phyloP scores from a whole-genome alignment of 495 filamentous ascomycete genomes.

The Pseudoneurospora amorphoporcata region DNA sequence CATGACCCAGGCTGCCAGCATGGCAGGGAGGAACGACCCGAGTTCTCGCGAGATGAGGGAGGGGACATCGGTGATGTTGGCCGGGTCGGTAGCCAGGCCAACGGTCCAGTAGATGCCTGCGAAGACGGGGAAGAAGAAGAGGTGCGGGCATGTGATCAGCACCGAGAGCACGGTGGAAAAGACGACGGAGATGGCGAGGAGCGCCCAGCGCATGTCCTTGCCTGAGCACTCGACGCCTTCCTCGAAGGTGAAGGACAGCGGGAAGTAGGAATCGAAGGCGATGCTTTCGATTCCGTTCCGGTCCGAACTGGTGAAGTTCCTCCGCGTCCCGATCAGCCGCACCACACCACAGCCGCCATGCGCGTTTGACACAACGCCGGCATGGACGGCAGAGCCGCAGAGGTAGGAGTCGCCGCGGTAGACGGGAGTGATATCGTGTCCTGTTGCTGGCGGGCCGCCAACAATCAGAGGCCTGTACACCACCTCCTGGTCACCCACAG shows the following conservation, averaged over 20 bases:
- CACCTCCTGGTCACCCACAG: slow-evolving; percentile 63
- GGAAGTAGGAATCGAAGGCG: slow-evolving; percentile 37
- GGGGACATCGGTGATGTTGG: slow-evolving; percentile 39
- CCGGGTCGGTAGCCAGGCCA: slow-evolving; percentile 68
- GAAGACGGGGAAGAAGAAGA: slow-evolving; percentile 66
- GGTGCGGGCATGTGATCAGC: slow-evolving; percentile 53
- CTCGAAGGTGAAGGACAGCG: slow-evolving; percentile 57
- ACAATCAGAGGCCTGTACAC: slow-evolving; percentile 63
- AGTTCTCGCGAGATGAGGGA: slow-evolving; percentile 57
- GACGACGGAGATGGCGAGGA: slow-evolving; percentile 61
- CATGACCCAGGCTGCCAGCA: slow-evolving; percentile 64
- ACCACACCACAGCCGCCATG: slow-evolving; percentile 56
- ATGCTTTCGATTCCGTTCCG: slow-evolving; percentile 19
- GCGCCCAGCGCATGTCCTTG: slow-evolving; percentile 59
- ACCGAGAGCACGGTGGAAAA: slow-evolving; percentile 59
- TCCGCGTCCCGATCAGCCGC: slow-evolving; percentile 4
- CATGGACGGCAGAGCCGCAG: slow-evolving; percentile 59
- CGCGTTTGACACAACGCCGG: slow-evolving; percentile 41
- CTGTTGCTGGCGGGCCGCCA: slow-evolving; percentile 52
- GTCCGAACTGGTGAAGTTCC: slow-evolving; percentile 5
- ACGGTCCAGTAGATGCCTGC: slow-evolving; percentile 68
- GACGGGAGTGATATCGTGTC: slow-evolving; percentile 10
- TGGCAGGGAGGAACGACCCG: slow-evolving; percentile 65
- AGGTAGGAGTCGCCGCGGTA: slow-evolving; percentile 56
- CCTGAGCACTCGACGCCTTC: slow-evolving; percentile 41